phyloP scores from a whole-genome alignment of 768 basidiomycete genomes.

The Calocybe indica region DNA sequence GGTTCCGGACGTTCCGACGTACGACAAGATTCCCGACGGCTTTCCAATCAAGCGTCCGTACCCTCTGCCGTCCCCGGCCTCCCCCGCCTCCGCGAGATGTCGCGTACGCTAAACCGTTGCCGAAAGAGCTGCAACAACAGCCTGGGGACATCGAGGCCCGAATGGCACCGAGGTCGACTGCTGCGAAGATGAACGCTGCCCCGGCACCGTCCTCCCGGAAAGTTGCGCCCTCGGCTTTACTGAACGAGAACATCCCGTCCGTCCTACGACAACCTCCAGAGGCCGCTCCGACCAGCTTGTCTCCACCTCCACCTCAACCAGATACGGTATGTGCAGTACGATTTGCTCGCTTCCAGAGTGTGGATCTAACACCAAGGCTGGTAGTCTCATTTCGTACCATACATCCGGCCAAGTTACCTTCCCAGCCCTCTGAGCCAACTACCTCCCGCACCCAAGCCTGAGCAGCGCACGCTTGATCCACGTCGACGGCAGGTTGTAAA shows the following conservation, averaged over 20 bases:
- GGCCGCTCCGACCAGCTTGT: too few relatives aligned
- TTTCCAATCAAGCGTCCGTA: slow-evolving; percentile 20
- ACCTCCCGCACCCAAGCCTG: background rate
- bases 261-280: too few relatives aligned
- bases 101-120: slow-evolving; percentile 13
- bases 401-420: background rate
- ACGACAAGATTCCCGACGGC: slow-evolving; percentile 8
- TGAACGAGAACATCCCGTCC: too few relatives aligned
- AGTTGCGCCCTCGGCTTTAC: too few relatives aligned
- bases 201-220: background rate
- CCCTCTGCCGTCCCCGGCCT: slow-evolving; percentile 16
- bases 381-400: too few relatives aligned
- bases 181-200: background rate
- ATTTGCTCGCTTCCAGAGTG: too few relatives aligned
- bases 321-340: too few relatives aligned
- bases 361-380: too few relatives aligned
- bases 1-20: slow-evolving; percentile 8
- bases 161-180: background rate
- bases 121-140: background rate
- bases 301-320: too few relatives aligned
- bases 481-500: slow-evolving; percentile 3
- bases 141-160: background rate
- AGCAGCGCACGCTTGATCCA: background rate
- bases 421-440: background rate
- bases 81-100: slow-evolving; percentile 10